phyloP scores from a whole-genome alignment of 768 basidiomycete genomes.

The Termitomyces sp. region DNA sequence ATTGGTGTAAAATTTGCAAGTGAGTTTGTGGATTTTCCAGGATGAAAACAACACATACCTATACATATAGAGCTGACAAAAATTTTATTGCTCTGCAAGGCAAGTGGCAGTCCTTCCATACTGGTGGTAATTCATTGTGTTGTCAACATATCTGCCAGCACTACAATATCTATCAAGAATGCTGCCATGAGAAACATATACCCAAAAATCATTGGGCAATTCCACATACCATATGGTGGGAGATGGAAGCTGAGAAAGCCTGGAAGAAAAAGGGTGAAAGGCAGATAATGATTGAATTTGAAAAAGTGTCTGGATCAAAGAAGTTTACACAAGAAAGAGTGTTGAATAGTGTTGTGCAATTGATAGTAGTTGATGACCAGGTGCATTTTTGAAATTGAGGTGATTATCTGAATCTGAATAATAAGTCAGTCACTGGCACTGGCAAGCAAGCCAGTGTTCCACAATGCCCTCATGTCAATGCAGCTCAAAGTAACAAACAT shows the following conservation, averaged over 20 bases:
- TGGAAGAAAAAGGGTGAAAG: not conserved
- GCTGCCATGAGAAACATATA: not conserved
- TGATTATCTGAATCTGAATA: not conserved
- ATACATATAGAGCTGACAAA: not conserved
- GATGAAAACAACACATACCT: not conserved
- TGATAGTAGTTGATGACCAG: conserved; percentile 15
- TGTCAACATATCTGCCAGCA: conserved; percentile 14
- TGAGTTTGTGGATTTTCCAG: not conserved
- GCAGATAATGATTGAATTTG: not conserved
- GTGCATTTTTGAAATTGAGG: not conserved
- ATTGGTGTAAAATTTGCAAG: conserved; percentile 10
- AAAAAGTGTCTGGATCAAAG: not conserved
- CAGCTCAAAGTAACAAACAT: not conserved
- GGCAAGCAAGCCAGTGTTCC: conserved; percentile 5
- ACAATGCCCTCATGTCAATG: conserved; percentile 11
- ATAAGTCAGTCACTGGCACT: conserved; percentile 3
- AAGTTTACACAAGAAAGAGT: conserved; percentile 9
- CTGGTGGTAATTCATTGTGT: conserved; percentile 11
- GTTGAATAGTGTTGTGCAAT: not conserved
- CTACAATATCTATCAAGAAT: conserved; percentile 6
- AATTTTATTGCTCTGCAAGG: not conserved
- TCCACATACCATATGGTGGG: not conserved
- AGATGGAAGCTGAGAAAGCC: not conserved
- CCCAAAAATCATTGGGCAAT: not conserved
- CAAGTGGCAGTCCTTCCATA: conserved; percentile 6